phyloP scores from a whole-genome alignment of 352 stramenopile species.

The Saprolegnia parasitica region DNA sequence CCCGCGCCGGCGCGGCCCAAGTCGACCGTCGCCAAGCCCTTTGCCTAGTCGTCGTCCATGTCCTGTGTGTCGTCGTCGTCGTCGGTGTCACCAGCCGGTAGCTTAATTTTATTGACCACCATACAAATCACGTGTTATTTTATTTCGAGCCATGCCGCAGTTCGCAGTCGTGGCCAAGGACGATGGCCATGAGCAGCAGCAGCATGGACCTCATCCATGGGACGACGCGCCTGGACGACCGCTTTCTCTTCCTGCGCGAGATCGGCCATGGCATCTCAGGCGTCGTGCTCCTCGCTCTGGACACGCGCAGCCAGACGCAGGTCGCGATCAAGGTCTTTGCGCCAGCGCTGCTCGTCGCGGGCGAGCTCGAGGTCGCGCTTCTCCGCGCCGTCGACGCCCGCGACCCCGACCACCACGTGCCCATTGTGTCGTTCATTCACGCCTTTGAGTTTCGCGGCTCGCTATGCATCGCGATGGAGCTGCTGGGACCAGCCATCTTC shows the following conservation, averaged over 20 bases:
- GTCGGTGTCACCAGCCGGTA: background rate
- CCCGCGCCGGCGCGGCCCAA: background rate
- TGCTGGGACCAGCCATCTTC: conserved; percentile 40
- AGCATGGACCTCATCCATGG: conserved; percentile 35
- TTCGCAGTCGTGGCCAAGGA: conserved; percentile 40
- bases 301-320: conserved; percentile 37
- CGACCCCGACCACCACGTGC: conserved; percentile 39
- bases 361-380: conserved; percentile 51
- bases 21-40: background rate
- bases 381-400: conserved; percentile 40
- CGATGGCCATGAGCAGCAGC: too few relatives aligned
- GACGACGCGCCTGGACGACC: conserved; percentile 55
- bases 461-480: conserved; percentile 66
- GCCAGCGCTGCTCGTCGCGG: conserved; percentile 45
- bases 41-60: background rate
- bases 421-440: conserved; percentile 53
- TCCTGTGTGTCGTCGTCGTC: background rate
- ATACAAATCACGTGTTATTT: background rate
- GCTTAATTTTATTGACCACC: background rate
- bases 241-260: conserved; percentile 68
- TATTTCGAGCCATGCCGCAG: conserved; percentile 29
- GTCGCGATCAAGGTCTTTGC: conserved; percentile 68
- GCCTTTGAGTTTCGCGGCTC: conserved; percentile 51
- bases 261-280: conserved; percentile 67
- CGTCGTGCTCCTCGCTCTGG: conserved; percentile 56